Conservation (phyloP, 2,329 filamentous ascomycete species). For the Sphaceloma murrayae region DNA sequence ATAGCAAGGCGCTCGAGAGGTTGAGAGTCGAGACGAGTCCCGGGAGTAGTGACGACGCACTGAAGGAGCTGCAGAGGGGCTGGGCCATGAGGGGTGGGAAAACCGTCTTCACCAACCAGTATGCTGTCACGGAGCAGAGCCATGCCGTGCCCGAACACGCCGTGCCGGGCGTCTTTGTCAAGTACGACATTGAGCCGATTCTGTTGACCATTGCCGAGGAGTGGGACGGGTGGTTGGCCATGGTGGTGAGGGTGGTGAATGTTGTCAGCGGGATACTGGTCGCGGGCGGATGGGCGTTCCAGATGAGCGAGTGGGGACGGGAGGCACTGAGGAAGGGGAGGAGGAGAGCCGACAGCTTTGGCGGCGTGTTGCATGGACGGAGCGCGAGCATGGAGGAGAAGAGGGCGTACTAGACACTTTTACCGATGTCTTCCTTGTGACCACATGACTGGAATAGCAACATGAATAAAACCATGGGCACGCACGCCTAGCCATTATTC, state of each 20-base stretch:
- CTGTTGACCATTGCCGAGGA: constrained; percentile 75
- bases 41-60: constrained; percentile 30
- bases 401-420: constrained; percentile 2
- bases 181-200: constrained; percentile 97
- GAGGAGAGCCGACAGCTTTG: constrained; percentile 32
- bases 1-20: constrained; percentile 40
- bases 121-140: constrained; percentile 87
- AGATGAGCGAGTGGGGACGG: constrained; percentile 64
- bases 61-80: constrained; percentile 22
- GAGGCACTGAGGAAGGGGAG: constrained; percentile 40
- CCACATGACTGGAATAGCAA: background rate
- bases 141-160: constrained; percentile 56
- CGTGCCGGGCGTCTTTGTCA: constrained; percentile 91
- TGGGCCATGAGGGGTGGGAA: constrained; percentile 32
- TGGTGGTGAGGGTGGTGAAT: constrained; percentile 79
- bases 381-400: constrained; percentile 20
- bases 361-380: constrained; percentile 43
- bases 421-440: no score
- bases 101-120: constrained; percentile 88
- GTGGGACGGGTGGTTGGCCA: constrained; percentile 61
- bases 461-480: no score
- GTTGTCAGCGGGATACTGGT: constrained; percentile 85
- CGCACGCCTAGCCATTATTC: no score
- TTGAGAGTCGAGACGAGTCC: constrained; percentile 34
- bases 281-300: constrained; percentile 86